Evolutionary conservation across 2,329 filamentous ascomycete species (phyloP), one percentile per base, ranked within the genome.

Genomic region (Kalaharituber pfeilii): DNA sequence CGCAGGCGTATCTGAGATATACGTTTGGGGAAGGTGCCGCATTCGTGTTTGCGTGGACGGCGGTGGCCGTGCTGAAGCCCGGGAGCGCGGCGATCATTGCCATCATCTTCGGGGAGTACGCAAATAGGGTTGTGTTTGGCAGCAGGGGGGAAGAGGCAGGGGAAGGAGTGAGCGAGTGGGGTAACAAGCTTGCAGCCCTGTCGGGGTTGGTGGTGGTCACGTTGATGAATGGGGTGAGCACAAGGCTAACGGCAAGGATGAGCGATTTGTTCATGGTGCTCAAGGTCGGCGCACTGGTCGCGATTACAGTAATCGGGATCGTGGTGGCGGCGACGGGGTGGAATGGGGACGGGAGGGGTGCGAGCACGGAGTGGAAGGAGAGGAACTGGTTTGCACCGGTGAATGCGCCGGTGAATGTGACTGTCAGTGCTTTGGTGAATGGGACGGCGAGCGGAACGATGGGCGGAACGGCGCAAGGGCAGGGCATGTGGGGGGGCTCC

Each of bases 91-190:
- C 91, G 58, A 98, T 98, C 66, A 86, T 98, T 60, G 78, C 89
- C 60, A 95, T 98, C 62, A 95, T 98, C 65, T 95, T 96, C 73
- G 91, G 91, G 44, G 91, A 98, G 69, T 98, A 98, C 66, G 72
- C 94, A n/a, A 58, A 60, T 26, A 57, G 62, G 20, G 62, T 63
- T 2, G 22, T 64, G 2, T 61, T 60, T 47, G 60, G 61, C 3
- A 57, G 59, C 6, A 86, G 95, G 52, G 77, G 87, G 49, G 42
- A 25, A 6, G 42, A 47, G 15, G 88, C 88, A 7, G 30, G 30
- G 30, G 30, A 36, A n/a, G 88, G 88, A 6, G 80, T 87, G n/a
- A 86, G 94, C 55, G 84, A 84, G 2, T 96, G 89, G 88, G 77
- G 95, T 65, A 87, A 85, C 72, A 98, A 96, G 71, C 77, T 74